Base-by-base conservation (phyloP, 495 filamentous ascomycete genomes). In the Talaromyces wortmannii region DNA sequence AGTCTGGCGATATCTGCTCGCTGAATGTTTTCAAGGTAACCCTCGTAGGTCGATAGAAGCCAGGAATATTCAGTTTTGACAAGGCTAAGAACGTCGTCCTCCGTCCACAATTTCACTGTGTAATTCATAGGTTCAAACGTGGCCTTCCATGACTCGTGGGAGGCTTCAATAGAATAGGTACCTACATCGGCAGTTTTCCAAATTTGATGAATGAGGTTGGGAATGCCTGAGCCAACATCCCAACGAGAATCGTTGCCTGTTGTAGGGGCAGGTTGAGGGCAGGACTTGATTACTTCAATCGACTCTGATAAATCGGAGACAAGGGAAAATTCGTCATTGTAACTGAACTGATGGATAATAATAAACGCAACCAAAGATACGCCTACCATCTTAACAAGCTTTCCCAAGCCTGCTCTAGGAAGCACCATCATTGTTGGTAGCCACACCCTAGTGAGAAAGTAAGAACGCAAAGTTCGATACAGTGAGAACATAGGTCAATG, bases 1-100 rank as follows among this genome's bases (percentile, higher is more conserved):
- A 50, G 31, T 33, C 47, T 56, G n/a, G 54, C 47, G 31, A 56
- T 44, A 42, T 56, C 18, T 23, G 47, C 54, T 31, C 46, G 54
- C 36, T 56, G 33, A 31, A 56, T 56, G 31, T 56, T 32, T 17
- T 50, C 31, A 36, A 33, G 48, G 12, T 57, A 57, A 3, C 6
- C 40, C 17, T 47, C 47, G 18, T 56, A 56, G 31, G 54, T 56
- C 45, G 54, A 30, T 17, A 51, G 17, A 33, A 56, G 16, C 54
- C 54, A 56, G 12, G 54, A 3, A 32, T 56, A 56, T 5, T 32
- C 50, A 13, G 13, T 42, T 2, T 56, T 56, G 16, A 56, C 30
- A 13, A 50, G 54, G 33, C 33, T 36, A 12, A 36, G 33, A 36
- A 36, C 12, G 33, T 36, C 33, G 33, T 36, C 33, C 33, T 36